Percentiles rank a stretch among this genome's conserved stretches.
These are phyloP conservation scores for Crithidia bombi DNA, from an alignment of 208 protist species.

Conservation along the genomic window DNA sequence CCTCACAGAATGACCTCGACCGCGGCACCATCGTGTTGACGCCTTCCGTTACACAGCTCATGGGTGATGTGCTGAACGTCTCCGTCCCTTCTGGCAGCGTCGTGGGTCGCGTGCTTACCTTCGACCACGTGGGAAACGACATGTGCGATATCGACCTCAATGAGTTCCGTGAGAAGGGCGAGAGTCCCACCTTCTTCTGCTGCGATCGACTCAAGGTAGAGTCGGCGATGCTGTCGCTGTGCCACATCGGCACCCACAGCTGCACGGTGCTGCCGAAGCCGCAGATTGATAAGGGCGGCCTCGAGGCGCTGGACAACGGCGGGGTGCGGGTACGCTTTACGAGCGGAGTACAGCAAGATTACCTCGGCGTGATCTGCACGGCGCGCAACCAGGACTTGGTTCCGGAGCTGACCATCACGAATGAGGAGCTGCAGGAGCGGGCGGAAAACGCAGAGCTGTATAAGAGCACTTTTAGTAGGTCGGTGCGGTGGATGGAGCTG, in stretches of 20 bases:
- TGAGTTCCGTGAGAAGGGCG: conserved; percentile 91
- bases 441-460: conserved; percentile 83
- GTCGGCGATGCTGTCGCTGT: conserved; percentile 83
- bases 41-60: conserved; percentile 90
- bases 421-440: conserved; percentile 86
- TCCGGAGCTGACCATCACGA: conserved; percentile 82
- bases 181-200: conserved; percentile 94
- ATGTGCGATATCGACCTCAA: conserved; percentile 94
- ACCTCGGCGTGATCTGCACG: conserved; percentile 91
- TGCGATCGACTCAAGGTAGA: conserved; percentile 90
- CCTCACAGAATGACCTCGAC: conserved; percentile 71
- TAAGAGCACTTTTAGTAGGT: conserved; percentile 60
- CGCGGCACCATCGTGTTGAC: conserved; percentile 89
- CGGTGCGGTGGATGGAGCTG: conserved; percentile 89
- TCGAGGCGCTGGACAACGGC: conserved; percentile 81
- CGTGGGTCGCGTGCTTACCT: conserved; percentile 86
- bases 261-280: conserved; percentile 86
- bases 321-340: conserved; percentile 88
- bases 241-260: conserved; percentile 78
- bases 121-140: conserved; percentile 93
- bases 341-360: conserved; percentile 80
- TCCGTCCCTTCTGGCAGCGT: conserved; percentile 91
- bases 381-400: conserved; percentile 71
- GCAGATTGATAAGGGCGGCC: conserved; percentile 71
- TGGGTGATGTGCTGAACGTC: conserved; percentile 92